These are phyloP conservation scores for Mucor saturninus DNA, from an alignment of 371 early-diverging fungal species.

Conservation along the genomic window DNA sequence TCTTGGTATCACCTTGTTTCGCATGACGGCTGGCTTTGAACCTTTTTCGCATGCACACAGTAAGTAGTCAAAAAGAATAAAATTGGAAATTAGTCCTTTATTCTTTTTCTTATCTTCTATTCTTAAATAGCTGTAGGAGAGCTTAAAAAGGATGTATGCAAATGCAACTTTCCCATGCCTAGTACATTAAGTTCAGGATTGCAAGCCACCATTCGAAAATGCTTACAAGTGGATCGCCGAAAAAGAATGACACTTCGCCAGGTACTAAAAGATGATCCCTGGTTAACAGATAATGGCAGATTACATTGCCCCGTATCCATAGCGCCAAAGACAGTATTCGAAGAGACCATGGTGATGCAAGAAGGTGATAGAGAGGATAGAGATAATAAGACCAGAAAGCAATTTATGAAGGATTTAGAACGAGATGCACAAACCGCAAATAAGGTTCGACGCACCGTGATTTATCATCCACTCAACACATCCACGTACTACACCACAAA, in stretches of 20 bases:
- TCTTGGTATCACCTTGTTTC: slow-evolving; percentile 89
- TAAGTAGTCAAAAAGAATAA: slow-evolving; percentile 20
- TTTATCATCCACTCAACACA: slow-evolving; percentile 50
- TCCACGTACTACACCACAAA: slow-evolving; percentile 49
- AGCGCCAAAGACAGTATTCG: slow-evolving; percentile 25
- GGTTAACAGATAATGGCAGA: slow-evolving; percentile 49
- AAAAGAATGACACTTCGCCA: slow-evolving; percentile 51
- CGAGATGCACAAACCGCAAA: slow-evolving; percentile 8
- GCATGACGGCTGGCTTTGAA: slow-evolving; percentile 90
- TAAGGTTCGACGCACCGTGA: slow-evolving; percentile 32
- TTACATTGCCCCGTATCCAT: slow-evolving; percentile 31
- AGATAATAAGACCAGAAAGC: slow-evolving; percentile 19
- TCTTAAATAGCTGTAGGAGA: slow-evolving; percentile 56
- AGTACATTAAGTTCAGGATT: slow-evolving; percentile 45
- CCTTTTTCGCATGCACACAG: slow-evolving; percentile 76
- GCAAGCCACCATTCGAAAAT: slow-evolving; percentile 58
- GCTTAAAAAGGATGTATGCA: slow-evolving; percentile 69
- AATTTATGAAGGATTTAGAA: slow-evolving; percentile 21
- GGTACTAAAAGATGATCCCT: slow-evolving; percentile 57
- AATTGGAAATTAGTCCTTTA: background rate
- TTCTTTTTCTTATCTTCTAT: background rate
- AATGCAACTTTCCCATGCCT: slow-evolving; percentile 63
- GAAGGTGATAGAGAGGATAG: slow-evolving; percentile 28
- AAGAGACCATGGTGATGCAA: slow-evolving; percentile 11
- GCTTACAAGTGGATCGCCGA: slow-evolving; percentile 54